These are phyloP conservation scores for Apiospora aurea DNA, from an alignment of 2,329 filamentous ascomycete genomes.

Conservation along the genomic window DNA sequence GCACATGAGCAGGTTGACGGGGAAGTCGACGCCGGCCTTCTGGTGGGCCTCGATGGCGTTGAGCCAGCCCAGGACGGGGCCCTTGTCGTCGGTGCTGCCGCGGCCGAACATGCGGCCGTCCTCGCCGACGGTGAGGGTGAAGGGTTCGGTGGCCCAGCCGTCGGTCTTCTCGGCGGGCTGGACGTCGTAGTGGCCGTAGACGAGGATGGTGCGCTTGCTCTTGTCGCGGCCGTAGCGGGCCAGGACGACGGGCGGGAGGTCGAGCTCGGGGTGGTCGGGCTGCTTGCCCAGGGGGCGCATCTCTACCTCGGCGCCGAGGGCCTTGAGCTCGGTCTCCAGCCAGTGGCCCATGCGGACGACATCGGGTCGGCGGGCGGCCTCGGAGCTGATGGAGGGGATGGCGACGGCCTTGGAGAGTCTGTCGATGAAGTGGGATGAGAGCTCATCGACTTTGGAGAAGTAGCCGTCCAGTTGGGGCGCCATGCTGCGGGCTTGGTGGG, in stretches of 20 bases:
- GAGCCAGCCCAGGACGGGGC: conserved; percentile 94
- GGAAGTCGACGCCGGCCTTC: conserved; percentile 91
- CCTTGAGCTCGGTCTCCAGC: conserved; percentile 81
- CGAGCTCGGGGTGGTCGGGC: conserved; percentile 86
- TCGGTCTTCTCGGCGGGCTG: conserved; percentile 93
- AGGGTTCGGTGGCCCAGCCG: conserved; percentile 95
- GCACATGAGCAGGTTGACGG: conserved; percentile 98
- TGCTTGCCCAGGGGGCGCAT: conserved; percentile 89
- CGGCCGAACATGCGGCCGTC: conserved; percentile 96
- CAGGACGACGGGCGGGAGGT: conserved; percentile 91
- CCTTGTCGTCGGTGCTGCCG: conserved; percentile 97
- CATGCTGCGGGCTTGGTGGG: conserved; percentile 77
- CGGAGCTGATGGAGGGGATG: conserved; percentile 93
- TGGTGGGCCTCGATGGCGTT: conserved; percentile 98
- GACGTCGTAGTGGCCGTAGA: conserved; percentile 99
- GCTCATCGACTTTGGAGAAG: conserved; percentile 88
- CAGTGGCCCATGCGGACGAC: conserved; percentile 97
- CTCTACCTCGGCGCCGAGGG: conserved; percentile 86
- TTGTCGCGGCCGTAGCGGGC: conserved; percentile 91
- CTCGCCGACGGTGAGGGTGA: conserved; percentile 84
- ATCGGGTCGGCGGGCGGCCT: conserved; percentile 86
- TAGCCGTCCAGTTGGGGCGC: conserved; percentile 88
- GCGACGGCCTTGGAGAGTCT: conserved; percentile 90
- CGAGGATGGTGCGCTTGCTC: conserved; percentile 92
- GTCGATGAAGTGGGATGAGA: conserved; percentile 85